Evolutionary conservation across 2,329 filamentous ascomycete species (phyloP), one percentile per base, ranked within the genome.

Genomic region (Xylariales sp.): DNA sequence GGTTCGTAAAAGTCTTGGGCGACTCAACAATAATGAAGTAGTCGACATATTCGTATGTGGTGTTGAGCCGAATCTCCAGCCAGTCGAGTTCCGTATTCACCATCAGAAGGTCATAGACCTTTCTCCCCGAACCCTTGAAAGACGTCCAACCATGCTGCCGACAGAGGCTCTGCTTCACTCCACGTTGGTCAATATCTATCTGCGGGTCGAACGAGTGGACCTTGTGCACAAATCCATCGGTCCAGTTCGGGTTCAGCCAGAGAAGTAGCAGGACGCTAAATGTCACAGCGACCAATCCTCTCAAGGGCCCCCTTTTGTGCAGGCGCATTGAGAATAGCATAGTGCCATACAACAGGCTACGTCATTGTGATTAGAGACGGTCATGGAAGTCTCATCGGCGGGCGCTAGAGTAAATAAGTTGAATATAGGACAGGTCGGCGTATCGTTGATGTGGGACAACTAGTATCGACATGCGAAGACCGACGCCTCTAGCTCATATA

Each of bases 11-110:
- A 1, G 78, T 82, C 37, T 63, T 69, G 14, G 63, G 56, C 1
- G 74, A 71, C 61, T 84, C 80, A 38, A 83, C 69, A 24, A 84
- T 69, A 51, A 84, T 66, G 50, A 82, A 84, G 59, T 81, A 82
- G 61, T 84, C 80, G 45, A 84, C 77, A 31, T 73, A 61, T 28
- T 72, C 58, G 43, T 74, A 73, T 12, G 80, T 69, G 3, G 74
- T 74, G 51, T 78, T 69, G 3, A 84, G 64, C 9, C 78, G 74
- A 35, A 85, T 75, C 56, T 84, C 80, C 31, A 84, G 67, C 70
- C 77, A 80, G 60, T 84, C 80, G 10, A 84, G 65, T 60, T 84
- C 80, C 3, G 68, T 73, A 49, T 79, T 81, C 50, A 83, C 60
- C 66, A 82, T 73, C 51, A 81, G 67, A 2, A 84, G 64, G 54